phyloP scores from a whole-genome alignment of 2,329 filamentous ascomycete species.

The Aspergillus pseudoglaucus region DNA sequence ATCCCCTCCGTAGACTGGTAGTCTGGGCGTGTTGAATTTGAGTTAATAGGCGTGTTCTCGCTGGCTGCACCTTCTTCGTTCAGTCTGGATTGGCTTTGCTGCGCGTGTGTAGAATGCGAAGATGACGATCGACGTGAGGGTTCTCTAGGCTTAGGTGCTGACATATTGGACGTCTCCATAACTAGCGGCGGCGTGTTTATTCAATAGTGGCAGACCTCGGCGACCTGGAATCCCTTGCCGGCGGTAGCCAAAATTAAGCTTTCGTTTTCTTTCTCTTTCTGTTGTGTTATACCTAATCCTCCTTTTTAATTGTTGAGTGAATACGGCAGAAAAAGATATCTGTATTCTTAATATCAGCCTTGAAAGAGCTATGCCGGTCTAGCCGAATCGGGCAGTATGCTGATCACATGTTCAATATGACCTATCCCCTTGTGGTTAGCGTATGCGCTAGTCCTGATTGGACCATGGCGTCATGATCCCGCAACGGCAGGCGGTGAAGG shows the following conservation, averaged over 20 bases:
- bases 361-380: conserved; percentile 1
- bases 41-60: conserved; percentile 28
- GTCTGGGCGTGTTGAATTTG: conserved; percentile 17
- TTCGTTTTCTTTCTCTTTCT: not conserved
- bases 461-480: not conserved
- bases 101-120: not conserved
- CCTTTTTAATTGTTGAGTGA: too few species aligned
- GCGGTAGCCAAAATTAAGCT: not conserved
- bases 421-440: not conserved
- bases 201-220: not conserved
- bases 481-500: not conserved
- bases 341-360: not conserved
- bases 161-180: not conserved
- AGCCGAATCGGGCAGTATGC: conserved; percentile 2
- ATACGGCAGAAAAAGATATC: not conserved
- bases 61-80: conserved; percentile 9
- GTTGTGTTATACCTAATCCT: not conserved
- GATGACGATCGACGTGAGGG: not conserved
- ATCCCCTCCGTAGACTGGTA: conserved; percentile 28
- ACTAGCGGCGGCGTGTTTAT: not conserved
- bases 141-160: not conserved
- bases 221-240: not conserved
- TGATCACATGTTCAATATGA: conserved; percentile 6
- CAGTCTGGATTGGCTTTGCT: not conserved
- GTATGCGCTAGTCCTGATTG: conserved; percentile 3